These are phyloP conservation scores for Mycena rebaudengoi DNA, from an alignment of 768 basidiomycete species.

Conservation along the genomic window DNA sequence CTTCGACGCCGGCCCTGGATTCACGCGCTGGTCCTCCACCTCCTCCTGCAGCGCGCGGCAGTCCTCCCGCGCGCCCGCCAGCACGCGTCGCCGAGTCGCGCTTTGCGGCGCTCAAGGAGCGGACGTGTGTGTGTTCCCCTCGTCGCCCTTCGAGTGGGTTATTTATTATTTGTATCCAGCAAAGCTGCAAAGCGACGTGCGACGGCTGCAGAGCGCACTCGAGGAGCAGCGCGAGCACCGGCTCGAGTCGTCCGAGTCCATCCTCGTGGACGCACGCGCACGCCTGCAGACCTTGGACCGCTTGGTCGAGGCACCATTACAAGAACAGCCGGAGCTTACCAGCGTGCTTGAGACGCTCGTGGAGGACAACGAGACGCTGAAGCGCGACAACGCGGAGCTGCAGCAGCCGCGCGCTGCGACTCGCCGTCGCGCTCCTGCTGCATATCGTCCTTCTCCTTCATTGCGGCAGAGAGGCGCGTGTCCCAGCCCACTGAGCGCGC, in stretches of 20 bases:
- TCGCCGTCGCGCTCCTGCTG: slow-evolving; percentile 84
- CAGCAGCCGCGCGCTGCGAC: slow-evolving; percentile 64
- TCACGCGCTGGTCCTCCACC: slow-evolving; percentile 74
- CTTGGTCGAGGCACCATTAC: slow-evolving; percentile 50
- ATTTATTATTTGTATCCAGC: slow-evolving; percentile 49
- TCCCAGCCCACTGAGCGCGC: slow-evolving; percentile 79
- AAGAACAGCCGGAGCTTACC: slow-evolving; percentile 67
- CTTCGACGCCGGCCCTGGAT: slow-evolving; percentile 45
- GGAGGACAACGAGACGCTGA: slow-evolving; percentile 79
- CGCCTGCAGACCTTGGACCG: slow-evolving; percentile 69
- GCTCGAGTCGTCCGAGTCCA: slow-evolving; percentile 70
- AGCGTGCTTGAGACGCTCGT: slow-evolving; percentile 85
- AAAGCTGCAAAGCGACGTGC: slow-evolving; percentile 74
- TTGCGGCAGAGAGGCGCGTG: slow-evolving; percentile 64
- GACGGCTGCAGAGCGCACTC: slow-evolving; percentile 67
- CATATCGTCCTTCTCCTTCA: slow-evolving; percentile 84
- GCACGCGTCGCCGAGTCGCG: slow-evolving; percentile 75
- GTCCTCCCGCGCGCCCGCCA: slow-evolving; percentile 83
- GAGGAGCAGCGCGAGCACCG: slow-evolving; percentile 68
- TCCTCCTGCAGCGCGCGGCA: slow-evolving; percentile 74
- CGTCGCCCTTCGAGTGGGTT: background rate
- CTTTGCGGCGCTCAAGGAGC: slow-evolving; percentile 81
- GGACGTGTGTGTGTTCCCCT: slow-evolving; percentile 62
- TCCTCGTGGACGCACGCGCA: slow-evolving; percentile 70
- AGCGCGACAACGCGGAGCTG: slow-evolving; percentile 72